phyloP scores from a whole-genome alignment of 2,329 filamentous ascomycete species.

The Scleromitrula shiraiana region DNA sequence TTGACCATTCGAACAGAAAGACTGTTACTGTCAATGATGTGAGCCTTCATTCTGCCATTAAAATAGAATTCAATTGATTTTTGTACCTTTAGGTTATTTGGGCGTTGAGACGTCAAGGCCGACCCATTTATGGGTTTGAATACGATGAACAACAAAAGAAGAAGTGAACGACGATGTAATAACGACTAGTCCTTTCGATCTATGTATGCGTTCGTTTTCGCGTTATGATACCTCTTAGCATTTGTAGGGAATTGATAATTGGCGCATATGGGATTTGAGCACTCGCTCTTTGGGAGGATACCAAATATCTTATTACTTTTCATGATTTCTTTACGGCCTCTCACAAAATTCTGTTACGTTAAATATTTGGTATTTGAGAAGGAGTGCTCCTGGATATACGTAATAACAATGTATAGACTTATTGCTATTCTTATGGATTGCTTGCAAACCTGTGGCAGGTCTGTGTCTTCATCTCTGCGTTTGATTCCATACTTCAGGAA shows the following conservation, averaged over 20 bases:
- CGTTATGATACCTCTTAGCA: constrained; percentile 1
- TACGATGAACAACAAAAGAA: not conserved
- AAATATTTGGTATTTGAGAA: too few species aligned
- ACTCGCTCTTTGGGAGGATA: too few species aligned
- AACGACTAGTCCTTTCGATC: not conserved
- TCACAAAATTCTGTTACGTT: too few species aligned
- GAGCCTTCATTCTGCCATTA: constrained; percentile 22
- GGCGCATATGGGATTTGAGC: not conserved
- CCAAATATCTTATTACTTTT: too few species aligned
- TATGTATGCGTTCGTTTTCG: not conserved
- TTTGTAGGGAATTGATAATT: not conserved
- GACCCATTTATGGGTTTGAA: constrained; percentile 50
- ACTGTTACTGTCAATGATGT: constrained; percentile 58
- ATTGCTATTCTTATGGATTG: too few species aligned
- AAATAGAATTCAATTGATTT: not conserved
- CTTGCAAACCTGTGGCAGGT: too few species aligned
- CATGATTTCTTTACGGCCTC: too few species aligned
- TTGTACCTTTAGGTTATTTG: constrained; percentile 45
- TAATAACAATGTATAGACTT: too few species aligned
- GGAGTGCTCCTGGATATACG: too few species aligned
- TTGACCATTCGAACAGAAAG: constrained; percentile 48
- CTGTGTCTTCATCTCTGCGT: not conserved
- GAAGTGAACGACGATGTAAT: too few species aligned
- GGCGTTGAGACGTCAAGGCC: constrained; percentile 39
- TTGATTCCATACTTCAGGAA: not conserved